Evolutionary conservation across 768 basidiomycete genomes (phyloP), one percentile per base, ranked within the genome.

Genomic region (Suillus subalutaceus): DNA sequence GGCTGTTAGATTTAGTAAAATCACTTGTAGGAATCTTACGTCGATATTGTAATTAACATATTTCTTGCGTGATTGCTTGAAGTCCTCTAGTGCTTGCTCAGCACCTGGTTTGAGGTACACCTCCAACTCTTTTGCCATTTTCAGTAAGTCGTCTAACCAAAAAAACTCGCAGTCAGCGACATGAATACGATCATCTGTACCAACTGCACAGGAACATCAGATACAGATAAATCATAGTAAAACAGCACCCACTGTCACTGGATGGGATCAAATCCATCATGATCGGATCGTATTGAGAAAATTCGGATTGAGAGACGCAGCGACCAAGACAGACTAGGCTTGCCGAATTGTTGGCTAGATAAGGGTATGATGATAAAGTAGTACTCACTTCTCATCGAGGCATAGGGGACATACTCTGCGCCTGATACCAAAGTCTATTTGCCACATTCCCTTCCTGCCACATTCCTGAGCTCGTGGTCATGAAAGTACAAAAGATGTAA

Each of bases 211-310:
- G 37, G 20, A 18, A 23, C 15, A 23, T 66, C 5, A 66, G 61
- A 32, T 35, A 58, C 12, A 62, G 41, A 46, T 10, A 37, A 16
- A 48, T 26, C 15, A 38, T 57, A 41, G 37, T 7, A 35, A 53
- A 41, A 41, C 18, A 23, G n/a, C 53, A 56, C 68, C 48, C 58
- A 81, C 80, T 59, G 38, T 76, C 68, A 1, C 77, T 80, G 63
- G 74, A 69, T 8, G 73, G 77, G n/a, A 79, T 65, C n/a, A 79
- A 67, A 6, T 76, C 70, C 10, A 79, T 60, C 16, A 80, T 67
- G 6, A 65, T 62, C 8, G 41, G 38, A 18, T 79, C 72, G 26
- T 70, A 68, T 16, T 70, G 65, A 3, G 79, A 75, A 63, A 73
- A 80, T 4, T 50, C n/a, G n/a, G n/a, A n/a, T n/a, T n/a, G n/a